Percentiles rank a stretch among this genome's conserved stretches.
Evolutionary conservation across 2,329 filamentous ascomycete genomes (phyloP).

Genomic region (Alternaria brassicae): DNA sequence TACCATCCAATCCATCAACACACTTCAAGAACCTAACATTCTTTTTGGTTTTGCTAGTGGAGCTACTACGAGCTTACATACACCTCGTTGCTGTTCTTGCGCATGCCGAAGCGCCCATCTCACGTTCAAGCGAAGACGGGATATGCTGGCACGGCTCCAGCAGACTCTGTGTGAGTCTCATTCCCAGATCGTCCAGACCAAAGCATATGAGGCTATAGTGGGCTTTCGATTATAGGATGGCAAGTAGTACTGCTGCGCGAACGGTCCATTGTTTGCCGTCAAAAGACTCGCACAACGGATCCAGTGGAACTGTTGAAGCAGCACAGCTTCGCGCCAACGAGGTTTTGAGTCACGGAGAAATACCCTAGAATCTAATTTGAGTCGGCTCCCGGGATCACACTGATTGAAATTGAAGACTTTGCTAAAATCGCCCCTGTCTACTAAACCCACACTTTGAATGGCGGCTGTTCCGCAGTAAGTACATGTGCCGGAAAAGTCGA

Average conservation of each 20-base stretch:
- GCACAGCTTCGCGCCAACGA: constrained; percentile 31
- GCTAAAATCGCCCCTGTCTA: constrained; percentile 1
- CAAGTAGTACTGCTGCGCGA: constrained; percentile 10
- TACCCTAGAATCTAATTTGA: constrained; percentile 1
- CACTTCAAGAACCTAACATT: neutral
- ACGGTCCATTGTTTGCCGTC: constrained; percentile 12
- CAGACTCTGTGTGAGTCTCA: neutral
- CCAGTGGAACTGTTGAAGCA: constrained; percentile 41
- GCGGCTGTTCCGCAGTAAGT: neutral
- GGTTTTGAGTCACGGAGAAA: constrained; percentile 13
- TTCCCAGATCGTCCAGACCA: neutral
- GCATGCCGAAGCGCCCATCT: neutral
- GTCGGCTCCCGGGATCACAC: constrained; percentile 9
- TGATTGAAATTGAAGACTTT: constrained; percentile 2
- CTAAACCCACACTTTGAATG: constrained; percentile 1
- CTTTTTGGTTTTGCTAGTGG: neutral
- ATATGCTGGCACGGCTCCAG: constrained; percentile 3
- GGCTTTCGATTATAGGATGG: constrained; percentile 11
- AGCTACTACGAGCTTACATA: constrained; percentile 1
- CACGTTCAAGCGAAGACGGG: neutral
- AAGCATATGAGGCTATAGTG: constrained; percentile 7
- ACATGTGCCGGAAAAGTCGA: neutral
- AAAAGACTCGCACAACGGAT: constrained; percentile 42
- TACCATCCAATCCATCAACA: neutral
- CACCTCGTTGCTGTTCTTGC: constrained; percentile 2